A percentile compares a stretch with the other conserved stretches of the same genome.
These are phyloP conservation scores for Tricholomella constricta DNA, from an alignment of 768 basidiomycete species.

Conservation along the genomic window DNA sequence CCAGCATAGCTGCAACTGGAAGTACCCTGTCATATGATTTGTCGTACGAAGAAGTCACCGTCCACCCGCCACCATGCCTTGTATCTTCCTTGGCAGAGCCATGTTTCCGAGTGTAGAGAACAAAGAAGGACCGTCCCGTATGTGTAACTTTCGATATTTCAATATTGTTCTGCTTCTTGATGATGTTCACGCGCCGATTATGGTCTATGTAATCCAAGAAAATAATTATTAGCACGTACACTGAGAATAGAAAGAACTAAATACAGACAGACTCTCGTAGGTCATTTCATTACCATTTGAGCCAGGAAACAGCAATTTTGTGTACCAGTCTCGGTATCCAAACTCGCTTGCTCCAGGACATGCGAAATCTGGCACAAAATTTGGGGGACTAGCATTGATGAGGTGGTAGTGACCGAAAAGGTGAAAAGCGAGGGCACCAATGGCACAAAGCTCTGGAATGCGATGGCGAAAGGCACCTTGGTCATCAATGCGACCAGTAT, in stretches of 20 bases:
- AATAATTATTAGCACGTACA: background rate
- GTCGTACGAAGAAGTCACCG: background rate
- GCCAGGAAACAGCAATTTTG: background rate
- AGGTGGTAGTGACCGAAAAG: background rate
- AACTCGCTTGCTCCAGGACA: background rate
- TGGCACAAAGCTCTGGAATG: background rate
- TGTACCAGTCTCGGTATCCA: background rate
- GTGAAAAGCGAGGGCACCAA: background rate
- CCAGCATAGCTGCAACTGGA: background rate
- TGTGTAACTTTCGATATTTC: background rate
- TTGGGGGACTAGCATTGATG: background rate
- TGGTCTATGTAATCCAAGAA: background rate
- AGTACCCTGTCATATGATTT: background rate
- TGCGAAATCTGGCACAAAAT: background rate
- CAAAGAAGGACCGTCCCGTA: background rate
- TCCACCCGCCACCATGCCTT: background rate
- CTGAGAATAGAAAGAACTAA: background rate
- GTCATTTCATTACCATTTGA: background rate
- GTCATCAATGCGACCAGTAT: background rate
- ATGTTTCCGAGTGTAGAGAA: background rate
- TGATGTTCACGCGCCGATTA: background rate
- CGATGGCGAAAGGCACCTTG: background rate
- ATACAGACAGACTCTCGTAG: background rate
- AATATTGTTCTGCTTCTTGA: background rate
- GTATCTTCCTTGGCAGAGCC: background rate